These are phyloP conservation scores for Mycena epipterygia DNA, from an alignment of 768 basidiomycete species.

Conservation along the genomic window DNA sequence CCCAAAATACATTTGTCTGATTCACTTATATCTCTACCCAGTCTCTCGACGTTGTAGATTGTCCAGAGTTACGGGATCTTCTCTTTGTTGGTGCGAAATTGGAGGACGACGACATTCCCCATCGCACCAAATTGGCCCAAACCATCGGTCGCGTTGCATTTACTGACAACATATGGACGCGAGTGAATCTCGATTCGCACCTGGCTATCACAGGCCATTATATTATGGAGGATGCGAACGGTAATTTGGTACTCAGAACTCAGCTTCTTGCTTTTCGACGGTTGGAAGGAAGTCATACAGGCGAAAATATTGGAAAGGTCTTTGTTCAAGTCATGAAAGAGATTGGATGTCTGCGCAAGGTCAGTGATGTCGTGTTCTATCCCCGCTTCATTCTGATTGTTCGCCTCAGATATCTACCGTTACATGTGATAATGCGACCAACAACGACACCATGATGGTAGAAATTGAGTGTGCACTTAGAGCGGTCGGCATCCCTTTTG, in stretches of 20 bases:
- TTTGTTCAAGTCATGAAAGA: constrained; percentile 25
- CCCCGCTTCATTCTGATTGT: background rate
- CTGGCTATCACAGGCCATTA: constrained; percentile 36
- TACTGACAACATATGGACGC: constrained; percentile 36
- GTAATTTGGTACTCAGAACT: constrained; percentile 20
- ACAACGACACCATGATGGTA: background rate
- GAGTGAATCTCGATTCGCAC: constrained; percentile 20
- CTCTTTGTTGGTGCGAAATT: constrained; percentile 41
- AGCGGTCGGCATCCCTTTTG: constrained; percentile 30
- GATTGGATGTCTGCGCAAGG: constrained; percentile 21
- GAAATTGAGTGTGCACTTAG: background rate
- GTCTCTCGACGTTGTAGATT: constrained; percentile 47
- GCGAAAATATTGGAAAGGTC: constrained; percentile 21
- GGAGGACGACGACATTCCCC: constrained; percentile 43
- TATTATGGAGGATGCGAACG: constrained; percentile 11
- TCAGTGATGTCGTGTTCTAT: background rate
- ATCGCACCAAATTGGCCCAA: constrained; percentile 42
- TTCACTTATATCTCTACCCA: constrained; percentile 22
- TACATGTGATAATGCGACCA: constrained; percentile 8
- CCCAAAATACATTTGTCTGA: background rate
- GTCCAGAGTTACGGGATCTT: constrained; percentile 42
- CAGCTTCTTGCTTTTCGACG: constrained; percentile 29
- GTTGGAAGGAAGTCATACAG: constrained; percentile 33
- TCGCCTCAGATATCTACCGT: background rate
- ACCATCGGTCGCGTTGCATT: constrained; percentile 36